These are phyloP conservation scores for Luffa aegyptiaca DNA, from an alignment of 306 rosid species.

Conservation along the genomic window DNA sequence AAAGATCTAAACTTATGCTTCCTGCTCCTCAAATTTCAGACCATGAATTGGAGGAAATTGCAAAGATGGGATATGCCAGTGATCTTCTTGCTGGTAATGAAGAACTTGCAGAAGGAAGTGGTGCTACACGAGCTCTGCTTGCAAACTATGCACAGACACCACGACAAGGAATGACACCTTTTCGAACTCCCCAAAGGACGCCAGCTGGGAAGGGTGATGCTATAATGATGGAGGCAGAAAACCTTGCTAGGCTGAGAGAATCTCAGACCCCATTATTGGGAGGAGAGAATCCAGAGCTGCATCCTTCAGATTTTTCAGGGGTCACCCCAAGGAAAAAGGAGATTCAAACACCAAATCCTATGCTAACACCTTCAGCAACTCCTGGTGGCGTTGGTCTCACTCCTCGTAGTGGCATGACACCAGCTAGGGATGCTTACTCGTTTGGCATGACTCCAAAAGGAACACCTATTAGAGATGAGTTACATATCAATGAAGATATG, in stretches of 20 bases:
- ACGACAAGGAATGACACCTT: slow-evolving; percentile 61
- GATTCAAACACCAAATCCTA: slow-evolving; percentile 70
- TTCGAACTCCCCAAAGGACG: slow-evolving; percentile 86
- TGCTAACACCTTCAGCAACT: slow-evolving; percentile 85
- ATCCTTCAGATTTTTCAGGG: slow-evolving; percentile 94
- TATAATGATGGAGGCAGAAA: slow-evolving; percentile 95
- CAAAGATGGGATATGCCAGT: slow-evolving; percentile 90
- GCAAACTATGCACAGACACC: slow-evolving; percentile 87
- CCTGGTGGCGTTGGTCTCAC: slow-evolving; percentile 77
- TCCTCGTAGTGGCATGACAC: slow-evolving; percentile 77
- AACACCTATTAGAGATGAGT: slow-evolving; percentile 86
- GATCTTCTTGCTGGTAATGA: slow-evolving; percentile 71
- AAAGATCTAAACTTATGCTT: slow-evolving; percentile 88
- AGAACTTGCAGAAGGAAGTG: slow-evolving; percentile 61
- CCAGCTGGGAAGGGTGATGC: slow-evolving; percentile 92
- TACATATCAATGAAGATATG: slow-evolving; percentile 72
- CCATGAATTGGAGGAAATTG: slow-evolving; percentile 85
- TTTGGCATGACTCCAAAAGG: slow-evolving; percentile 79
- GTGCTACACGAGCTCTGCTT: slow-evolving; percentile 81
- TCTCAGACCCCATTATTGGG: slow-evolving; percentile 94
- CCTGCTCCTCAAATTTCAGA: slow-evolving; percentile 96
- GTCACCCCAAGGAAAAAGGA: slow-evolving; percentile 87
- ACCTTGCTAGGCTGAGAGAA: slow-evolving; percentile 88
- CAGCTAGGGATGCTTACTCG: slow-evolving; percentile 72
- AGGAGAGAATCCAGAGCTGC: slow-evolving; percentile 90